Base-by-base conservation (phyloP, 768 basidiomycete genomes). In the Tylopilus subfusipes region DNA sequence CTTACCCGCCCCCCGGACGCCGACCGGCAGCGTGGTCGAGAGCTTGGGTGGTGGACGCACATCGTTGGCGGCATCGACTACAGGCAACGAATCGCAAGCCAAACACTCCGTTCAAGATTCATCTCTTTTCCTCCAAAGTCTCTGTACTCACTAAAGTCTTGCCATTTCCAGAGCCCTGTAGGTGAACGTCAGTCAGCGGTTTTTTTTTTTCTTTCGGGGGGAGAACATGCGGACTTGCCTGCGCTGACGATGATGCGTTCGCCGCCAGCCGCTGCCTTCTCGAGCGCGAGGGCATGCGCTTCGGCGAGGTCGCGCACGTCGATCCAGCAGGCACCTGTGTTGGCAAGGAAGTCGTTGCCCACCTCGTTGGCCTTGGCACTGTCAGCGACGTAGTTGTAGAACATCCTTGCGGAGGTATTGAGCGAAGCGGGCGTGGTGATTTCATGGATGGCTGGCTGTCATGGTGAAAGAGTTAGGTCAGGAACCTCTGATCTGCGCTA, bases 221-320 rank as follows among this genome's bases (percentile, higher is more conserved):
- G n/a, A n/a, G n/a, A 34, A 6, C 14, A 19, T 12, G 33, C 3
- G 11, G 29, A 50, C 54, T 63, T 48, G 58, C 75, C 73, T 3
- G 66, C 69, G n/a, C 67, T 68, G 38, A 81, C 57, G 61, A 88
- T 75, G 61, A 87, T 77, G 31, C 87, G 73, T 52, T 87, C 74
- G 2, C 81, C 81, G 3, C 76, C 78, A 0, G 84, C 85, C 3
- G 72, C 75, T 25, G 76, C 72, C 47, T 74, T 77, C 50, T 75
- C 74, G 21, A 90, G 65, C 5, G 82, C 82, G 6, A 71, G 65
- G 1, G 75, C 73, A 60, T 87, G 85, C 0, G 79, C 82, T 16
- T 71, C 66, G 0, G 79, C 83, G 31, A 82, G 63, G 62, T 85
- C 83, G 7, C 82, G 76, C 7, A 83, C 82, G 48, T 84, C 80